Evolutionary conservation across 768 basidiomycete species (phyloP), one percentile per base, ranked within the genome.

Genomic region (Dioszegia aurantiaca): DNA sequence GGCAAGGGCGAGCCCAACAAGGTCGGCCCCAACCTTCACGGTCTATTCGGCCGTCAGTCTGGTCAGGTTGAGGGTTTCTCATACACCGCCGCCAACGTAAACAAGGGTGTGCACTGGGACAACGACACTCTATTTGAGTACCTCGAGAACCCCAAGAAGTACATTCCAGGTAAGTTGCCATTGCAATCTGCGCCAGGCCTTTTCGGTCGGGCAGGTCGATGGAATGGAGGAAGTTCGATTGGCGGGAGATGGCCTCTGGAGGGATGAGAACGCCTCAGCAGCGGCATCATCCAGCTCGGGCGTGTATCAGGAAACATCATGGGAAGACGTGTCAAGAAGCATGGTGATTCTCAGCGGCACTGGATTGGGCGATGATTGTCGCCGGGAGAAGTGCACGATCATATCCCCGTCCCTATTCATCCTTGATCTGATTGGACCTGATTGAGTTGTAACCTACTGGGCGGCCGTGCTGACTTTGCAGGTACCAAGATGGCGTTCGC

Each of bases 401-500:
- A n/a, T n/a, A n/a, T n/a, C n/a, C n/a, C n/a, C n/a, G n/a, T n/a
- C n/a, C n/a, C n/a, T n/a, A n/a, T n/a, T n/a, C n/a, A n/a, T n/a
- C 44, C 21, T 14, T 43, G 10, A 10, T 43, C 42, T 43, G 45
- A 26, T 28, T 47, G 55, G 45, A 23, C 46, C 21, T 9, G n/a
- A 10, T 19, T 41, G 33, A 41, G 16, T 23, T 16, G 4, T 21
- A 6, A 6, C 8, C 33, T 17, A 16, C 4, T 39, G 6, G 24
- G 24, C 24, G 19, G 3, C 17, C 16, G 16, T 26, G 61, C 61
- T 62, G 37, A 64, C 52, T 33, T 27, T n/a, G 24, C 55, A 58
- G 92, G 93, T 46, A 95, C 93, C 49, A 95, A 94, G 82, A 97
- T 97, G 93, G 93, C 92, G 58, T 97, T 95, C 69, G 91, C 92